Evolutionary conservation across 1,284 basidiomycete genomes (phyloP).

Genomic region (Ustilago sp.): DNA sequence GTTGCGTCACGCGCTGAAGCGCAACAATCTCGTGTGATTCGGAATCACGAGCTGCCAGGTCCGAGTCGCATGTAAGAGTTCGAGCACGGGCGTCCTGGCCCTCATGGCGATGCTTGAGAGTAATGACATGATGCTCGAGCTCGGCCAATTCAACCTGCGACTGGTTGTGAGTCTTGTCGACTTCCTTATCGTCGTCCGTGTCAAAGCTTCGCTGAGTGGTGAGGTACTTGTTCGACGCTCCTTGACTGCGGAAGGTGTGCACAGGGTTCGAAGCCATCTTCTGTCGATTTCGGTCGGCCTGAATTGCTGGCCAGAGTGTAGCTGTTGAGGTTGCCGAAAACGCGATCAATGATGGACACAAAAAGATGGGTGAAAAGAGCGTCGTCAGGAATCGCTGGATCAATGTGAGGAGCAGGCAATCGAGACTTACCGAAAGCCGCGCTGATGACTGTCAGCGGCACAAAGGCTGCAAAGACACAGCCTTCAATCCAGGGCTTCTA

Average conservation of each 20-base stretch:
- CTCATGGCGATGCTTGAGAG: constrained; percentile 17
- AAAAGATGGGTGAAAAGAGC: constrained; percentile 2
- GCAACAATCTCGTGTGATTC: neutral
- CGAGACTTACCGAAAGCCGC: constrained; percentile 25
- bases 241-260: constrained; percentile 29
- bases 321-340: constrained; percentile 3
- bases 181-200: constrained; percentile 29
- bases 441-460: constrained; percentile 19
- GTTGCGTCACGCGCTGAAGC: constrained; percentile 7
- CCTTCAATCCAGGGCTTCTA: constrained; percentile 32
- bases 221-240: constrained; percentile 27
- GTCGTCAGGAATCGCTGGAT: constrained; percentile 1
- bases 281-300: constrained; percentile 22
- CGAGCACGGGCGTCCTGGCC: constrained; percentile 10
- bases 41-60: neutral
- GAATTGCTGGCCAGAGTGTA: constrained; percentile 36
- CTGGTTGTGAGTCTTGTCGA: constrained; percentile 9
- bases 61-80: constrained; percentile 4
- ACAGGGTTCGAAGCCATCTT: neutral
- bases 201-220: constrained; percentile 31
- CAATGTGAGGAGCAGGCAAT: neutral
- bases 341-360: neutral
- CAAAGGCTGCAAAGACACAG: constrained; percentile 27
- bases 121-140: constrained; percentile 17
- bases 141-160: constrained; percentile 19